Base-by-base conservation (phyloP, 495 filamentous ascomycete species). In the Xylaria grammica region DNA sequence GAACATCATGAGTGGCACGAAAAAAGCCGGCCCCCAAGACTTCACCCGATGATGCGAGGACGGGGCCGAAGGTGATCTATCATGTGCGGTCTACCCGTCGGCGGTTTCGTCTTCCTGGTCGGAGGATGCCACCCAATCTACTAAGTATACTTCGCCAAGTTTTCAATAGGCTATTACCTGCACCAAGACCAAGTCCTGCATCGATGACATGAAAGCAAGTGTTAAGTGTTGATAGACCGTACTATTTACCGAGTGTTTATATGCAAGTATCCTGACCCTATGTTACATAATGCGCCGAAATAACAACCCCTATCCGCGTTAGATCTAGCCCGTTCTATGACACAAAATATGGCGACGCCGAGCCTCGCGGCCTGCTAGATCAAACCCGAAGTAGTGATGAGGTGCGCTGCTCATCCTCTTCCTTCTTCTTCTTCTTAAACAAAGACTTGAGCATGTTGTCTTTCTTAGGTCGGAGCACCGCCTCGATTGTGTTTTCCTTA, bases 381-480 rank as follows among this genome's bases (percentile, higher is more conserved):
- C 9, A 40, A 30, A 58, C 45, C 44, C 58, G 56, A 53, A 69
- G 65, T 51, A 67, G 57, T 19, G 70, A 73, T 20, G 66, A 63
- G 26, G 48, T 46, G 30, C 62, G 66, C 17, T 72, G 62, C 9
- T 77, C 76, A 20, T 78, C 72, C 56, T 76, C 74, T 29, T 83
- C 80, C 72, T 79, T 79, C 71, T 68, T 78, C 72, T 70, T 79
- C 71, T 75, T 78, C 69, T 79, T 81, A 63, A 88, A 86, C 52
- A 88, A 56, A 26, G 75, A 61, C 64, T 81, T 80, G 6, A 79
- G 77, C 77, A 85, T 82, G 69, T 80, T 85, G 60, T 79, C 74
- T 74, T 85, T 83, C 57, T 77, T 80, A 11, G 71, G 72, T n/a
- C 55, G 53, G 19, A 71, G 59, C 38, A 69, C 68, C 1, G 64